Percentiles rank a stretch among this genome's conserved stretches.
phyloP scores from a whole-genome alignment of 805 yeast genomes.

The Saccharomyces eubayanus region DNA sequence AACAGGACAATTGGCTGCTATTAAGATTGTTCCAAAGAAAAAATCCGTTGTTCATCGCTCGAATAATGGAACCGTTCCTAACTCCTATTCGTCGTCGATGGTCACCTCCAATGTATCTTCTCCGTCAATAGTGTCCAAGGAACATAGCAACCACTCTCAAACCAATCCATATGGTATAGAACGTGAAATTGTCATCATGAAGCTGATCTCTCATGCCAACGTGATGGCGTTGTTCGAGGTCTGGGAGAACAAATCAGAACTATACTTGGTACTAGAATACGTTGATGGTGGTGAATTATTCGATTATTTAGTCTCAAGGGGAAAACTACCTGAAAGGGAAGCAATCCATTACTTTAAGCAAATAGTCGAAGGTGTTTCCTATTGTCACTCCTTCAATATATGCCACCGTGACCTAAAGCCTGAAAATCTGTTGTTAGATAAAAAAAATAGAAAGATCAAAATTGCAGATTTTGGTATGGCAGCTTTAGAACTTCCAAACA shows the following conservation, averaged over 20 bases:
- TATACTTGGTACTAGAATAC: slow-evolving; percentile 70
- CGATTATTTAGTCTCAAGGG: slow-evolving; percentile 59
- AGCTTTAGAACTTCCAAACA: slow-evolving; percentile 65
- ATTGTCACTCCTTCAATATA: slow-evolving; percentile 73
- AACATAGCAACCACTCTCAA: slow-evolving; percentile 9
- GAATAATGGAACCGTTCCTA: slow-evolving; percentile 10
- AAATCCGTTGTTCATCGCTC: slow-evolving; percentile 10
- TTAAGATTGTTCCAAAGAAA: slow-evolving; percentile 68
- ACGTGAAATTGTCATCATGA: slow-evolving; percentile 95
- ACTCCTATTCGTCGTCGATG: slow-evolving; percentile 8
- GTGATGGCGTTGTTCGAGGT: slow-evolving; percentile 92
- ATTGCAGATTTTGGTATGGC: slow-evolving; percentile 90
- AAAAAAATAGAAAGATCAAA: slow-evolving; percentile 53
- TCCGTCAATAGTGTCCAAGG: slow-evolving; percentile 10
- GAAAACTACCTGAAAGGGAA: slow-evolving; percentile 62
- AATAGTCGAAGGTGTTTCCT: slow-evolving; percentile 68
- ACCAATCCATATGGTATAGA: slow-evolving; percentile 82
- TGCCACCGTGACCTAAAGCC: slow-evolving; percentile 80
- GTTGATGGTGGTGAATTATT: slow-evolving; percentile 86
- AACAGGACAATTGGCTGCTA: slow-evolving; percentile 74
- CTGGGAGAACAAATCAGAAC: slow-evolving; percentile 92
- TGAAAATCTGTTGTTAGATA: slow-evolving; percentile 65
- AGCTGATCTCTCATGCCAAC: slow-evolving; percentile 85
- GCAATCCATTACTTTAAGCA: slow-evolving; percentile 73
- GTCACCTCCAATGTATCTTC: slow-evolving; percentile 11